phyloP scores from a whole-genome alignment of 257 asterid species.

The Vinca minor region DNA sequence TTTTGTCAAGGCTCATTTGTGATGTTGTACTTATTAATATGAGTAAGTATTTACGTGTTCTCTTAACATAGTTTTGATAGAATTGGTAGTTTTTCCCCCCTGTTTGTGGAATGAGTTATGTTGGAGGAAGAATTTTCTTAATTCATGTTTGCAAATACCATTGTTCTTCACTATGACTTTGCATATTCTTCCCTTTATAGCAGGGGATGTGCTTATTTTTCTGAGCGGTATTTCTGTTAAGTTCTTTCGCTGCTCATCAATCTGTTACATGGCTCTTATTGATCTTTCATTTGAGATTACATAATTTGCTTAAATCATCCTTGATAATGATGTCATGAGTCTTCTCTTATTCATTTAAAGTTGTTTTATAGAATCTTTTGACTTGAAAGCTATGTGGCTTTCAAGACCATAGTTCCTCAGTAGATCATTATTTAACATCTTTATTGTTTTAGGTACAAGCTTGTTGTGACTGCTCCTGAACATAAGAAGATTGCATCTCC shows the following conservation, averaged over 20 bases:
- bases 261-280: neutral
- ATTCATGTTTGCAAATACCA: neutral
- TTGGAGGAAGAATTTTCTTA: neutral
- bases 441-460: conserved; percentile 63
- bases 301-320: neutral
- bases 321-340: neutral
- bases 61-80: neutral
- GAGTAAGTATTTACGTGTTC: neutral
- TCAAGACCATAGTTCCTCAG: neutral
- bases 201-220: neutral
- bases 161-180: neutral
- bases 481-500: conserved; percentile 90
- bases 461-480: conserved; percentile 73
- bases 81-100: neutral
- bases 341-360: neutral
- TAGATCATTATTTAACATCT: conserved; percentile 13
- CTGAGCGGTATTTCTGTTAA: neutral
- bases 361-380: too few relatives aligned
- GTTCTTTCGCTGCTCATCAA: neutral
- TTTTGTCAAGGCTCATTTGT: neutral
- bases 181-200: neutral
- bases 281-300: neutral
- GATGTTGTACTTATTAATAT: neutral
- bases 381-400: neutral
- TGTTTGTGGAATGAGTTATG: neutral